phyloP scores from a whole-genome alignment of 31 red algal species.

The Bonnemaisonia californica region DNA sequence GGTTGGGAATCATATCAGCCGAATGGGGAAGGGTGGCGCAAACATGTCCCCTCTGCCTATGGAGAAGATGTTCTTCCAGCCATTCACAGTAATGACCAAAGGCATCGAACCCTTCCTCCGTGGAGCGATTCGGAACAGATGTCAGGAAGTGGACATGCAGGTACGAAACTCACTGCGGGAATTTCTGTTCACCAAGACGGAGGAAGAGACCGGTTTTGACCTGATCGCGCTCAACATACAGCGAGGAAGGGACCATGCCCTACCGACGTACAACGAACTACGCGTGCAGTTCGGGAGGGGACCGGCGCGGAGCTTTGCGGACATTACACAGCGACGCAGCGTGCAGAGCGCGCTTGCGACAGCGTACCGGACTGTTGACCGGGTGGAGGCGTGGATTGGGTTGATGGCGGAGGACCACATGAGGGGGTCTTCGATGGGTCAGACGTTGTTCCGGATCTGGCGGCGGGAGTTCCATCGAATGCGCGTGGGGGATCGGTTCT shows the following conservation, averaged over 20 bases:
- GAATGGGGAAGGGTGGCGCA: not conserved
- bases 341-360: conserved; percentile 7
- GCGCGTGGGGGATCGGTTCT: conserved; percentile 66
- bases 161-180: conserved; percentile 28
- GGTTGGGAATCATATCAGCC: conserved; percentile 9
- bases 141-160: conserved; percentile 16
- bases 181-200: conserved; percentile 19
- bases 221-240: conserved; percentile 70
- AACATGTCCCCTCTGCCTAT: not conserved
- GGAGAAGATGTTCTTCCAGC: conserved; percentile 13
- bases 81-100: not conserved
- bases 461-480: conserved; percentile 52
- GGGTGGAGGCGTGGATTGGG: conserved; percentile 67
- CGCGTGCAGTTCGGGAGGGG: conserved; percentile 31
- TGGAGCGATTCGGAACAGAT: not conserved
- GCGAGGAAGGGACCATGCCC: conserved; percentile 63
- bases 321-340: conserved; percentile 42
- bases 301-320: conserved; percentile 10
- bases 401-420: conserved; percentile 66
- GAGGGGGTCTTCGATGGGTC: conserved; percentile 34
- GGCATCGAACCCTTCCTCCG: conserved; percentile 10
- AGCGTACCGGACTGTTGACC: conserved; percentile 29
- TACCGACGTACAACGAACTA: conserved; percentile 60
- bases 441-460: conserved; percentile 36
- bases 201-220: conserved; percentile 42